phyloP scores from a whole-genome alignment of 1,284 basidiomycete genomes.

The Volvariella surrecta region DNA sequence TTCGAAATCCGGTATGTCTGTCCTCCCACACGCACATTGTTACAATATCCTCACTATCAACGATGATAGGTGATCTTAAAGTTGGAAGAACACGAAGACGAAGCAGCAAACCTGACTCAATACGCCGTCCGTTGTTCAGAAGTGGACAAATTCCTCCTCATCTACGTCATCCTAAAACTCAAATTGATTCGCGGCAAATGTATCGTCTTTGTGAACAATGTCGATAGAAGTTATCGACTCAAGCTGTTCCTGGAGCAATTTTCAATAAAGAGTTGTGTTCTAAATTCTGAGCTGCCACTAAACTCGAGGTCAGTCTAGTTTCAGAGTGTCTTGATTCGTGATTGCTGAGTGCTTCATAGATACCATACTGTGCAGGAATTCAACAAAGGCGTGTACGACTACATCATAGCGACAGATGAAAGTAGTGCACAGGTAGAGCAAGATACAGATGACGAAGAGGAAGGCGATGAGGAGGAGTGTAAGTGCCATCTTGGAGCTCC shows the following conservation, averaged over 20 bases:
- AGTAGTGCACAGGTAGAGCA: constrained; percentile 47
- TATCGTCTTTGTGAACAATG: constrained; percentile 95
- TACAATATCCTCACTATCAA: constrained; percentile 21
- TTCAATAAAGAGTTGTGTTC: constrained; percentile 91
- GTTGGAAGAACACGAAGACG: constrained; percentile 80
- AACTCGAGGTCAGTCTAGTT: constrained; percentile 64
- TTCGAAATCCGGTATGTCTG: constrained; percentile 76
- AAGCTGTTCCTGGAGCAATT: constrained; percentile 98
- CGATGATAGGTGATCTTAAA: constrained; percentile 67
- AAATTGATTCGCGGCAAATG: constrained; percentile 95
- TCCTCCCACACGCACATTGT: neutral
- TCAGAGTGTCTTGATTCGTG: constrained; percentile 5
- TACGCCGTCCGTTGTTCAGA: constrained; percentile 84
- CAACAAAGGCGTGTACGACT: constrained; percentile 97
- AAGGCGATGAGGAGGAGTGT: constrained; percentile 35
- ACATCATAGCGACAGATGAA: constrained; percentile 98
- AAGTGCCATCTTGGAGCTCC: constrained; percentile 12
- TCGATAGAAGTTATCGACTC: constrained; percentile 90
- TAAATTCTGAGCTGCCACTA: constrained; percentile 93
- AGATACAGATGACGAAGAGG: constrained; percentile 33
- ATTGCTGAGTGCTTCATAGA: constrained; percentile 27
- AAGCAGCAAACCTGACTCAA: constrained; percentile 75
- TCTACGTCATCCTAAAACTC: constrained; percentile 92
- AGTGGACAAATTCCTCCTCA: constrained; percentile 92
- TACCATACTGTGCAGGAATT: constrained; percentile 99